A percentile compares a stretch with the other conserved stretches of the same genome.
These are phyloP conservation scores for Hypoxylon crocopeplum DNA, from an alignment of 495 filamentous ascomycete genomes.

Conservation along the genomic window DNA sequence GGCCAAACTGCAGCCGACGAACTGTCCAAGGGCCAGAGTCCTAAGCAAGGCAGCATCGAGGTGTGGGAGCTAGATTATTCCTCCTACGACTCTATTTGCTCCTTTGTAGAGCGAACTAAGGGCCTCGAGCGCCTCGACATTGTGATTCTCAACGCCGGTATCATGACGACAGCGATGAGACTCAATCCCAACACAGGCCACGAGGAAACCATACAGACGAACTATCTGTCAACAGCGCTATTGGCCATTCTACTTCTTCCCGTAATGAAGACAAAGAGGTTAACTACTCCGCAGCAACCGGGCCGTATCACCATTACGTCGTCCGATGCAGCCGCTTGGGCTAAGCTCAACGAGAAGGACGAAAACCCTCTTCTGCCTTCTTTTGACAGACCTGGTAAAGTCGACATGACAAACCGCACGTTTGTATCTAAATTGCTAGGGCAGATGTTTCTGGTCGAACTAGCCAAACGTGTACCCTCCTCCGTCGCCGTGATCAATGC, in stretches of 20 bases:
- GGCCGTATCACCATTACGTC: constrained; percentile 46
- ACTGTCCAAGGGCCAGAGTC: too few species aligned
- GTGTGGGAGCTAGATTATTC: constrained; percentile 63
- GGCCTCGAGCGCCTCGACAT: constrained; percentile 52
- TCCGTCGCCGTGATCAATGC: not conserved
- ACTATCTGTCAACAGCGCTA: constrained; percentile 56
- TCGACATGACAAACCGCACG: constrained; percentile 43
- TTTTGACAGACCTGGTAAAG: constrained; percentile 42
- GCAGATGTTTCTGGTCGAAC: constrained; percentile 53
- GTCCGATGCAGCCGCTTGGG: constrained; percentile 43
- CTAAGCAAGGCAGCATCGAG: too few species aligned
- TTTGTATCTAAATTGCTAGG: constrained; percentile 57
- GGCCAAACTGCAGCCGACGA: too few species aligned
- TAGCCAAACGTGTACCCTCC: constrained; percentile 38
- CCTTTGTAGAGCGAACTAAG: constrained; percentile 49
- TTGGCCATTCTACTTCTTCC: constrained; percentile 44
- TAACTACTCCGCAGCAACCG: not conserved
- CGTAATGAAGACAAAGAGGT: constrained; percentile 45
- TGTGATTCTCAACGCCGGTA: constrained; percentile 57
- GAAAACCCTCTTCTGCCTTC: constrained; percentile 43
- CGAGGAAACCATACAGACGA: constrained; percentile 58
- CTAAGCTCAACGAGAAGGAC: constrained; percentile 44
- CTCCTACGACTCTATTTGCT: constrained; percentile 47
- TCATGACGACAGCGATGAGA: not conserved
- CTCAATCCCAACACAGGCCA: constrained; percentile 35